Percentiles rank a stretch among this genome's conserved stretches.
These are phyloP conservation scores for Holtermannia corniformis DNA, from an alignment of 768 basidiomycete species.

Conservation along the genomic window DNA sequence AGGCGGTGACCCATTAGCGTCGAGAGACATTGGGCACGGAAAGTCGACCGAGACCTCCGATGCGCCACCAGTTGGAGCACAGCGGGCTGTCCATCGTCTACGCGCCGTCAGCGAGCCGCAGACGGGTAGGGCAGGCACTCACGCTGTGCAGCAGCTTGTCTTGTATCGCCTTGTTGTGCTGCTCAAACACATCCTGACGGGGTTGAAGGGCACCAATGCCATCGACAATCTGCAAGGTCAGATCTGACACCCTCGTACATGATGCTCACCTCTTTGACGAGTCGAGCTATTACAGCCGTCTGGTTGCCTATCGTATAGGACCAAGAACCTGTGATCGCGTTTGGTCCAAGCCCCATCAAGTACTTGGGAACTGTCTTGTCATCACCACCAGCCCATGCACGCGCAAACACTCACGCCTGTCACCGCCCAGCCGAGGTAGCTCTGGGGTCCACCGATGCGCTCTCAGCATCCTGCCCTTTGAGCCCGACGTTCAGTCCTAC, in stretches of 20 bases:
- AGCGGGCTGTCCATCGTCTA: constrained; percentile 1
- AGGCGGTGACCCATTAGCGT: constrained; percentile 1
- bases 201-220: neutral
- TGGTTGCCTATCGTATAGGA: constrained; percentile 6
- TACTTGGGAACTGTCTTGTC: constrained; percentile 7
- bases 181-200: neutral
- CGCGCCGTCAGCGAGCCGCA: too few relatives aligned
- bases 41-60: neutral
- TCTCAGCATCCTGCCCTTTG: constrained; percentile 1
- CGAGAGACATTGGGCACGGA: neutral
- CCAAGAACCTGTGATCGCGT: constrained; percentile 8
- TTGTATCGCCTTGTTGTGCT: neutral
- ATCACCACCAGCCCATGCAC: neutral
- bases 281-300: constrained; percentile 1
- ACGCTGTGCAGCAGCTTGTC: neutral
- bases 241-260: neutral
- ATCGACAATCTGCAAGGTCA: neutral
- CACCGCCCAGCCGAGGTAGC: constrained; percentile 1
- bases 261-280: neutral
- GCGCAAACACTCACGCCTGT: neutral
- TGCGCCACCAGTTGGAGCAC: constrained; percentile 1
- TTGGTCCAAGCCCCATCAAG: constrained; percentile 6
- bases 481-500: constrained; percentile 6
- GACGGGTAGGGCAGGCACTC: neutral
- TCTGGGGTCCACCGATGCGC: constrained; percentile 3